Evolutionary conservation across 2,329 filamentous ascomycete genomes (phyloP).

Genomic region (Verticillium zaregamsianum): DNA sequence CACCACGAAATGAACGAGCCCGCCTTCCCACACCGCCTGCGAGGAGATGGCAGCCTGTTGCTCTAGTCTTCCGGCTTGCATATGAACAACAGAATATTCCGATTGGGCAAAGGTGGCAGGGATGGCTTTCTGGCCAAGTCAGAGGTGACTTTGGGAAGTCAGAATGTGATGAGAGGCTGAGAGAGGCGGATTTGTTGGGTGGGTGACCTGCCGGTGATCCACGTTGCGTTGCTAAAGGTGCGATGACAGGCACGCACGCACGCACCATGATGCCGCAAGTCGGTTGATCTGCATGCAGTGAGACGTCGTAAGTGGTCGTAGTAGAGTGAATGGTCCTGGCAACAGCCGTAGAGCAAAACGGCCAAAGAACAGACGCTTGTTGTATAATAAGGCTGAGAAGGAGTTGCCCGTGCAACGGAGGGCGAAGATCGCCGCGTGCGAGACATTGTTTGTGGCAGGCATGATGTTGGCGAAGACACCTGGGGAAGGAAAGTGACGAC

Average conservation of each 20-base stretch:
- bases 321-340: not conserved
- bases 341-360: not conserved
- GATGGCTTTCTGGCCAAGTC: not conserved
- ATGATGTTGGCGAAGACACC: not conserved
- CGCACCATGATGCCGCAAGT: not conserved
- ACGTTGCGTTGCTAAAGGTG: not conserved
- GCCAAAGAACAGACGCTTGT: not conserved
- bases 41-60: not conserved
- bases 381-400: not conserved
- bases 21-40: not conserved
- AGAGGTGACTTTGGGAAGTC: not conserved
- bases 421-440: not conserved
- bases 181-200: not conserved
- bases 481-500: not conserved
- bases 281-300: conserved; percentile 1
- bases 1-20: not conserved
- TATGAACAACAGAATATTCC: not conserved
- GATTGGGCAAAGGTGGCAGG: not conserved
- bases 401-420: not conserved
- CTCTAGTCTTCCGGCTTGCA: not conserved
- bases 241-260: not conserved
- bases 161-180: not conserved
- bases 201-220: not conserved
- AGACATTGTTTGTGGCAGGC: not conserved
- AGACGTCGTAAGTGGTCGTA: not conserved